These are phyloP conservation scores for Auricularia sp. DNA, from an alignment of 768 basidiomycete species.

Conservation along the genomic window DNA sequence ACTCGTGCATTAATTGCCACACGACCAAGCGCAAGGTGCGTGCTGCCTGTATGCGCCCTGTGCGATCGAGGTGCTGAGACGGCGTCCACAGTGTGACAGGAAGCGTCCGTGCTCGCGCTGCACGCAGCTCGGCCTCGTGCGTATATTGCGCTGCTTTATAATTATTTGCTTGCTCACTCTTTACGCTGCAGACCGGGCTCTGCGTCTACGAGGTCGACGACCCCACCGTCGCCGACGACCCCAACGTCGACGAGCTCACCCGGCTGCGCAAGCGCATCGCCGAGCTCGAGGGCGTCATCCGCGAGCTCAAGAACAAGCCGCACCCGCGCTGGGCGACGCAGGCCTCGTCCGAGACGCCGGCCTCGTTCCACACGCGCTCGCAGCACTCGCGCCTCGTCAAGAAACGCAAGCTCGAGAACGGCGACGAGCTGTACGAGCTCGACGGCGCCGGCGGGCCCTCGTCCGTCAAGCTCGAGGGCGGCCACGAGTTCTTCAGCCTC, in stretches of 20 bases:
- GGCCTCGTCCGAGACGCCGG: constrained; percentile 57
- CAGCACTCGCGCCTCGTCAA: constrained; percentile 48
- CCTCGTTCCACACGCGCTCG: constrained; percentile 81
- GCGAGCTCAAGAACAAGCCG: constrained; percentile 82
- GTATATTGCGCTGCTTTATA: constrained; percentile 3
- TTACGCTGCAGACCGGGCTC: constrained; percentile 60
- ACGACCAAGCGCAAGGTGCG: constrained; percentile 86
- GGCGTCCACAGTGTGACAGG: constrained; percentile 60
- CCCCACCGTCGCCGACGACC: constrained; percentile 78
- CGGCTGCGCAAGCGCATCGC: constrained; percentile 80
- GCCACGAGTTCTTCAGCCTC: background rate
- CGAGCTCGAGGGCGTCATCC: constrained; percentile 84
- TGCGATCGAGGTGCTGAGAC: constrained; percentile 7
- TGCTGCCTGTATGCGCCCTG: constrained; percentile 4
- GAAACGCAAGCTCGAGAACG: constrained; percentile 32
- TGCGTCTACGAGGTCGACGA: constrained; percentile 95
- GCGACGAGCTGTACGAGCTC: constrained; percentile 16
- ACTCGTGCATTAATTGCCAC: constrained; percentile 82
- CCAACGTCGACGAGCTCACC: constrained; percentile 77
- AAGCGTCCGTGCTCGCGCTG: constrained; percentile 86
- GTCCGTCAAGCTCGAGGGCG: constrained; percentile 11
- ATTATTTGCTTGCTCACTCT: background rate
- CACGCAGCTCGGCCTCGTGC: constrained; percentile 78
- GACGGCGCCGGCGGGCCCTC: constrained; percentile 14
- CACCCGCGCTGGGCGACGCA: constrained; percentile 73